These are phyloP conservation scores for Blastobotrys robertii DNA, from an alignment of 805 yeast genomes.

Conservation along the genomic window DNA sequence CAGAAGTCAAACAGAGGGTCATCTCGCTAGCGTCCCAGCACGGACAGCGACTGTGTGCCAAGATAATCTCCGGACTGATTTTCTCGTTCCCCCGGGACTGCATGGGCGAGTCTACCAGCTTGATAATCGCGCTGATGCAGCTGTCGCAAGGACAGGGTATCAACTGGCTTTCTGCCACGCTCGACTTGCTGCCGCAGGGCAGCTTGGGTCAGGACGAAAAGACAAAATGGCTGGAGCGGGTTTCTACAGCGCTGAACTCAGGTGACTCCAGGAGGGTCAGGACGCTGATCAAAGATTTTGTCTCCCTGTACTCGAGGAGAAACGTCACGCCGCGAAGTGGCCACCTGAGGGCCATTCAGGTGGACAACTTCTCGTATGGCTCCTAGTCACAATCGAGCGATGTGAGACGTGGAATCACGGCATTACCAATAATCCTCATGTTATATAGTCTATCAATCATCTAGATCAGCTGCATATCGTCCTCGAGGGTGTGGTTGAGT, in stretches of 20 bases:
- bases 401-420: background rate
- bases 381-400: background rate
- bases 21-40: slow-evolving; percentile 34
- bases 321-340: slow-evolving; percentile 41
- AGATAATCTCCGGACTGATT: slow-evolving; percentile 56
- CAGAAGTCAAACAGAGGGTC: slow-evolving; percentile 42
- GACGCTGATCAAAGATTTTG: slow-evolving; percentile 62
- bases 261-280: slow-evolving; percentile 69
- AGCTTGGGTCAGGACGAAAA: slow-evolving; percentile 60
- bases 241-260: slow-evolving; percentile 30
- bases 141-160: slow-evolving; percentile 35
- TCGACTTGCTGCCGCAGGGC: slow-evolving; percentile 50
- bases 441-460: background rate
- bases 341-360: slow-evolving; percentile 9
- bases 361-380: background rate
- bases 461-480: too few species aligned
- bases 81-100: slow-evolving; percentile 62
- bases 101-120: slow-evolving; percentile 64
- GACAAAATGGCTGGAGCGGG: slow-evolving; percentile 39
- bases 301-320: slow-evolving; percentile 74
- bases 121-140: slow-evolving; percentile 53
- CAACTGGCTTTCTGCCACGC: slow-evolving; percentile 53
- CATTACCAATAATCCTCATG: background rate
- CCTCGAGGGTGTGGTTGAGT: background rate
- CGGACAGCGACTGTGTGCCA: slow-evolving; percentile 49